These are phyloP conservation scores for Neovahlkampfia damariscottae DNA, from an alignment of 78 protist species.

Conservation along the genomic window DNA sequence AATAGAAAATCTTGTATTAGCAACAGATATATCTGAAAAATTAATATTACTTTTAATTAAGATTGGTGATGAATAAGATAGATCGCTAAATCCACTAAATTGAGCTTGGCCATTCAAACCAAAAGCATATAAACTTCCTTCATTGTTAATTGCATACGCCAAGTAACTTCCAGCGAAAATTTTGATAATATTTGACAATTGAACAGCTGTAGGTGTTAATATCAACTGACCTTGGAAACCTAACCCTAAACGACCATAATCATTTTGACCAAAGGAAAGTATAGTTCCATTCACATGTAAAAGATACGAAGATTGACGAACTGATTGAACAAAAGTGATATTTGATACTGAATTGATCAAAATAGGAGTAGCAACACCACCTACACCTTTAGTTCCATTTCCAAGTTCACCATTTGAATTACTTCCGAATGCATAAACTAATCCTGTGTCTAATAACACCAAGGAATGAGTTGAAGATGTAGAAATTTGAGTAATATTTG, in stretches of 20 bases:
- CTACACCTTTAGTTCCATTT: not conserved
- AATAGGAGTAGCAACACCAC: not conserved
- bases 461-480: not conserved
- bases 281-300: not conserved
- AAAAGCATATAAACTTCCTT: no score
- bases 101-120: no score
- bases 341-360: not conserved
- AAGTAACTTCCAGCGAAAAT: no score
- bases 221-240: no score
- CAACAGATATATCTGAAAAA: no score
- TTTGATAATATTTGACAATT: no score
- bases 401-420: slow-evolving; percentile 6
- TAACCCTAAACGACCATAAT: slow-evolving; percentile 24
- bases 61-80: no score
- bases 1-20: no score
- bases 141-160: no score
- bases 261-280: slow-evolving; percentile 5
- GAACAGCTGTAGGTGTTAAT: no score
- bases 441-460: slow-evolving; percentile 8
- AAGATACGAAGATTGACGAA: not conserved
- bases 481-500: not conserved
- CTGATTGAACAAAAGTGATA: not conserved
- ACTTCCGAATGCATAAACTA: slow-evolving; percentile 19
- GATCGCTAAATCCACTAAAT: no score
- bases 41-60: no score